phyloP scores from a whole-genome alignment of 495 filamentous ascomycete genomes.

The Daldinia concentrica region DNA sequence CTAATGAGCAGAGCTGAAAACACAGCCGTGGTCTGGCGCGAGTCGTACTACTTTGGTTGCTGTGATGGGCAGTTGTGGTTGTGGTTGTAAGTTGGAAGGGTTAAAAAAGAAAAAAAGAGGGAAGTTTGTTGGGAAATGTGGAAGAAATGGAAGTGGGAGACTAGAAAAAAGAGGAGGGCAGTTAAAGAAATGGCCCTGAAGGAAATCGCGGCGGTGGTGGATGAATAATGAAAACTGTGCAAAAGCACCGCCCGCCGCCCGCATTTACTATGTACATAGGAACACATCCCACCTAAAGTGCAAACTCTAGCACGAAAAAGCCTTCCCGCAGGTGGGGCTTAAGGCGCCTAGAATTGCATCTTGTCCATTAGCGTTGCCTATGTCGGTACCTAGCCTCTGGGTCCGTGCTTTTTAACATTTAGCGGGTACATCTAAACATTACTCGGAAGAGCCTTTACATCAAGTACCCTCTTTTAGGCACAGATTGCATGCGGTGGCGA shows the following conservation, averaged over 20 bases:
- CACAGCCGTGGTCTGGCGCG: conserved; percentile 1
- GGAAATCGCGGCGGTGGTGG: conserved; percentile 26
- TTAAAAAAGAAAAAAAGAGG: conserved; percentile 14
- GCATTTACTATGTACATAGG: conserved; percentile 4
- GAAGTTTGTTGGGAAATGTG: conserved; percentile 26
- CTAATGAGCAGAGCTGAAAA: conserved; percentile 24
- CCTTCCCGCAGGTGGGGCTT: conserved; percentile 22
- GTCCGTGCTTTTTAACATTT: background rate
- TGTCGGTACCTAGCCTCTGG: background rate
- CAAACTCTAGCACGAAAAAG: conserved; percentile 25
- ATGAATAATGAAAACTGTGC: conserved; percentile 22
- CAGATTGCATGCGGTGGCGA: background rate
- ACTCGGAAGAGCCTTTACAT: background rate
- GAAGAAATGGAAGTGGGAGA: conserved; percentile 20
- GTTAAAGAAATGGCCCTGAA: conserved; percentile 29
- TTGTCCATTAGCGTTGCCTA: conserved; percentile 17
- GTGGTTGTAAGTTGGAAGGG: conserved; percentile 13
- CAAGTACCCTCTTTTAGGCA: background rate
- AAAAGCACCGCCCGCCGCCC: background rate
- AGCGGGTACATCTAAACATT: background rate
- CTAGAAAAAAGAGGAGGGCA: conserved; percentile 33
- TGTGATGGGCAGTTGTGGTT: conserved; percentile 12
- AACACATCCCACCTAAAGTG: conserved; percentile 31
- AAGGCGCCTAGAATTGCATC: conserved; percentile 15
- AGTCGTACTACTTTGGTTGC: conserved; percentile 5